Base-by-base conservation (phyloP, 2,329 filamentous ascomycete species). In the Dactylellina parvicollis region DNA sequence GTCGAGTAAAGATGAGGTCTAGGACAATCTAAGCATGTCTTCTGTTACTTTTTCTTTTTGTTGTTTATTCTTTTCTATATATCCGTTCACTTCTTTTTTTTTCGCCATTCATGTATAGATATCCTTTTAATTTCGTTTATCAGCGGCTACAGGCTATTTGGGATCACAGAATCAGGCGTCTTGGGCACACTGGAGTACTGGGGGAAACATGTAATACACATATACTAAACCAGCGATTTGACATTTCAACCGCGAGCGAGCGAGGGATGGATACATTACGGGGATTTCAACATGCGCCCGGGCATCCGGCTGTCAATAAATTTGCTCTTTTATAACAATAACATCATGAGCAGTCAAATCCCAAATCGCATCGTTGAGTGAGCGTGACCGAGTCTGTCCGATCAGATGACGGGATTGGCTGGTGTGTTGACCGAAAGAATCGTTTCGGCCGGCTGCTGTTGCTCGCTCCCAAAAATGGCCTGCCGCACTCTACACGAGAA, bases 371-470 rank as follows among this genome's bases (percentile, higher is more conserved):
- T n/a, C n/a, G n/a, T n/a, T 5, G 12, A 32, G 30, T 40, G 16
- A 44, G 40, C n/a, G 12, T 24, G 28, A 54, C 22, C 32, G 32
- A 12, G 32, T 40, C 14, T 24, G 28, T 24, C 32, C 20, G 32
- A 57, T 67, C 62, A 67, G 62, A 59, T 67, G 62, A 61, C 30
- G 42, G 38, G 32, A 52, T 57, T 57, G 52, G 42, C 42, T 44
- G 54, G 50, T 34, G 62, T 57, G 61, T 66, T 66, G 57, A 14
- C 56, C 26, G 56, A 40, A 24, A 20, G 46, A 46, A 14, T 34
- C 42, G 16, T 22, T 38, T 34, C 20, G 50, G 30, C 18, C 18
- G 30, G 16, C 18, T 44, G 40, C 42, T 44, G 52, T 56, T 61
- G 56, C 38, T 44, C 42, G 57, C 57, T 61, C 47, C 44, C 57